Base-by-base conservation (phyloP, 1,139 yeast species). In the Geotrichum australiense region DNA sequence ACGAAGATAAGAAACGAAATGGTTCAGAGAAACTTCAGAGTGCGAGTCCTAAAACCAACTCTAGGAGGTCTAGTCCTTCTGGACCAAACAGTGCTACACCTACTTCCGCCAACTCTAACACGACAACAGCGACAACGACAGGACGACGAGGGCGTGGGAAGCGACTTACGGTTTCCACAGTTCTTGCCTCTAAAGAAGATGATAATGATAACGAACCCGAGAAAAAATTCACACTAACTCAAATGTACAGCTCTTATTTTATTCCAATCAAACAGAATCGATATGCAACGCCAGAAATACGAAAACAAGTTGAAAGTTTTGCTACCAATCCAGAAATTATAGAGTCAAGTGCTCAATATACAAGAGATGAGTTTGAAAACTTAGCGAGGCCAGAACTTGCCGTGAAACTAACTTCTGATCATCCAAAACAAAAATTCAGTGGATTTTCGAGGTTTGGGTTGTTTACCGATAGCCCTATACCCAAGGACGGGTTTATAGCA, bases 391-490 rank as follows among this genome's bases (percentile, higher is more conserved):
- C 59, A 3, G 49, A 50, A 22, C 47, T 65, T 2, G 36, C 52
- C 11, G 64, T 69, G 19, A 73, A 69, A 52, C 62, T 70, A 1
- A 69, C 74, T 41, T 63, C 74, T 1, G 85, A 78, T 41, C 72
- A 70, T 43, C 70, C 73, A 29, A 76, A 77, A 50, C 74, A 74
- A 43, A 76, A 76, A 54, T 85, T 82, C 52, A 75, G 77, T 35
- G 96, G 96, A 0, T 73, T 84, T 36, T 71, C 84, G 1, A 78
- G 77, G 50, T 60, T 80, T 39, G 87, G 93, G 0, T 65, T 89
- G 15, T 80, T 74, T 51, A 56, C 80, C 2, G 68, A 66, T 5
- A 46, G 62, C 3, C 51, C 64, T 1, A 58, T 77, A 1, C 70
- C 76, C 0, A 64, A 68, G 37, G 75, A 73, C 24, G 71, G 78